Percentiles rank a stretch among this genome's conserved stretches.
phyloP scores from a whole-genome alignment of 2,329 filamentous ascomycete genomes.

The Lachnellula occidentalis region DNA sequence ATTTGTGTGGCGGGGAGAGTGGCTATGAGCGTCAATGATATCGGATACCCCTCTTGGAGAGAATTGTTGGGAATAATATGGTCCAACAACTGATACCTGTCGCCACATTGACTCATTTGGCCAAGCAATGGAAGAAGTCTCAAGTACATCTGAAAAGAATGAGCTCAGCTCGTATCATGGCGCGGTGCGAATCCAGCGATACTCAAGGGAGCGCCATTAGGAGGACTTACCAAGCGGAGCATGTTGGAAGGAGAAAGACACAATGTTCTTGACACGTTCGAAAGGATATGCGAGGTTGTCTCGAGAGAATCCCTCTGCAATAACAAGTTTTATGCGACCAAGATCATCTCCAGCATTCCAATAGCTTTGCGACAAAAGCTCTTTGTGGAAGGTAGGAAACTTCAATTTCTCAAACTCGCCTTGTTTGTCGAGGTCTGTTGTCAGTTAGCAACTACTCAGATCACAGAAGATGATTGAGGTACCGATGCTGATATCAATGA shows the following conservation, averaged over 20 bases:
- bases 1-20: conserved; percentile 49
- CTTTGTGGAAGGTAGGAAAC: conserved; percentile 68
- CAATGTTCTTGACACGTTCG: conserved; percentile 64
- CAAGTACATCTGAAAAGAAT: conserved; percentile 56
- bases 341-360: conserved; percentile 68
- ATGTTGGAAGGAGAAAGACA: conserved; percentile 80
- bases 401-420: conserved; percentile 56
- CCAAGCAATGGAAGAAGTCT: conserved; percentile 72
- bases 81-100: conserved; percentile 37
- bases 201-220: neutral
- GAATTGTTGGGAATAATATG: conserved; percentile 24
- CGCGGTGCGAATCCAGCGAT: neutral
- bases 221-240: conserved; percentile 62
- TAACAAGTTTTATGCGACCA: conserved; percentile 70
- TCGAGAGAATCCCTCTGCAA: conserved; percentile 66
- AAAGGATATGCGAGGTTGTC: conserved; percentile 47
- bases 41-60: conserved; percentile 37
- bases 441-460: conserved; percentile 3
- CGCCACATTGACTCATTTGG: conserved; percentile 69
- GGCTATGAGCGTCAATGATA: conserved; percentile 51
- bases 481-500: conserved; percentile 40
- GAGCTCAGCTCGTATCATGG: neutral
- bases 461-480: conserved; percentile 19
- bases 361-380: conserved; percentile 61
- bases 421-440: conserved; percentile 28